Percentiles rank a stretch among this genome's conserved stretches.
Evolutionary conservation across 2,329 filamentous ascomycete species (phyloP).

Genomic region (Monilinia polystroma): DNA sequence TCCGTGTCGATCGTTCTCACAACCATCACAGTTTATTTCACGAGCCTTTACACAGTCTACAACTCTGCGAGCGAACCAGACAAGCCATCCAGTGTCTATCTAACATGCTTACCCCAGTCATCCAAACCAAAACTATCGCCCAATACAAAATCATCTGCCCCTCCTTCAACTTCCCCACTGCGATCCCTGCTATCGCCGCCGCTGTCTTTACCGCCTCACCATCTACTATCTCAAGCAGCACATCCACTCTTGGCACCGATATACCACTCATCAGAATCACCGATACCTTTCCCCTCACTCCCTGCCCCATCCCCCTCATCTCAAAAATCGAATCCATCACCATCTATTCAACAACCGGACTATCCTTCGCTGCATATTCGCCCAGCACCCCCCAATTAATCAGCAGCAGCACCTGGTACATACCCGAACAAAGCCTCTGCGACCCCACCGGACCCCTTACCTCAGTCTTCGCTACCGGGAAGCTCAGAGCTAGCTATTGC

Average conservation of each 20-base stretch:
- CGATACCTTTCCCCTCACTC: not conserved
- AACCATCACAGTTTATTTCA: not conserved
- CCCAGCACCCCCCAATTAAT: not conserved
- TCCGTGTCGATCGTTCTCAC: too few species aligned
- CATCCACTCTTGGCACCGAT: not conserved
- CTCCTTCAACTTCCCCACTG: not conserved
- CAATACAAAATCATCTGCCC: not conserved
- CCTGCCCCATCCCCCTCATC: not conserved
- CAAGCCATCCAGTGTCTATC: not conserved
- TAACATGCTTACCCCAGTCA: not conserved
- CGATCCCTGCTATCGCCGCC: not conserved
- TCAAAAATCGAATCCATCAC: not conserved
- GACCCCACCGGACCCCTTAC: not conserved
- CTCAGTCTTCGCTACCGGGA: not conserved
- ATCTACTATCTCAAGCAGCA: not conserved
- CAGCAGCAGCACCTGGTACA: not conserved
- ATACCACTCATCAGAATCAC: too few species aligned
- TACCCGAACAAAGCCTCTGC: not conserved
- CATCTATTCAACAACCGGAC: not conserved
- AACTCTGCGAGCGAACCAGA: not conserved
- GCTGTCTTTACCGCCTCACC: not conserved
- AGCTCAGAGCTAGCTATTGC: not conserved
- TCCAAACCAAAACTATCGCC: not conserved
- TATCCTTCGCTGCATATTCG: not conserved
- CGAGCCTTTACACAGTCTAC: not conserved